Evolutionary conservation across 1,284 basidiomycete genomes (phyloP).

Genomic region (Sporisorium scitamineum): DNA sequence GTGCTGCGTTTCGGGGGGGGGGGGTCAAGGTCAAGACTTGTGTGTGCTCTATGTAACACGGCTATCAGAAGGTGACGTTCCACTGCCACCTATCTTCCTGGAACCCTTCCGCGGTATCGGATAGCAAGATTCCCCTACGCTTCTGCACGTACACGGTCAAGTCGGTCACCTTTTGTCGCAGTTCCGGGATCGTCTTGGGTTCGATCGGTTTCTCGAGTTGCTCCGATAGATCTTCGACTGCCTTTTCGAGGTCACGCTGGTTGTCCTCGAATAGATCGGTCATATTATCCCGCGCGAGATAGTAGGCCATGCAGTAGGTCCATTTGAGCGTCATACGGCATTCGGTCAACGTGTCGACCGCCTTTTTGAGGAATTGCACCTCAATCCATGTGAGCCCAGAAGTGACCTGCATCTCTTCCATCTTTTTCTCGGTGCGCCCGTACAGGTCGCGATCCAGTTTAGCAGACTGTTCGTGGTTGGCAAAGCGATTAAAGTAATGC

Average conservation of each 20-base stretch:
- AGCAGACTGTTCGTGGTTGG: constrained; percentile 97
- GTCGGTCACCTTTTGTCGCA: constrained; percentile 93
- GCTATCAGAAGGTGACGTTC: constrained; percentile 54
- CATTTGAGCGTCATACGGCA: constrained; percentile 97
- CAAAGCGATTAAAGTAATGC: constrained; percentile 75
- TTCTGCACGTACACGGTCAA: constrained; percentile 86
- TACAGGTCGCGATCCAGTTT: constrained; percentile 93
- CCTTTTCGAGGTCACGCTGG: constrained; percentile 93
- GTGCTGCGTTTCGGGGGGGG: neutral
- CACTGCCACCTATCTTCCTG: constrained; percentile 78
- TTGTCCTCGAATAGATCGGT: constrained; percentile 98
- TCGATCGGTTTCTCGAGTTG: constrained; percentile 91
- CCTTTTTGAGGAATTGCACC: constrained; percentile 98
- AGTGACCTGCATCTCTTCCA: constrained; percentile 97
- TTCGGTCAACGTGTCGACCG: constrained; percentile 83
- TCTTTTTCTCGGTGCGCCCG: constrained; percentile 97
- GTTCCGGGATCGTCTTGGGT: constrained; percentile 80
- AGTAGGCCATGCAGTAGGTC: constrained; percentile 99
- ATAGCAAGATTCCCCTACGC: constrained; percentile 91
- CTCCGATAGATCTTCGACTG: constrained; percentile 94
- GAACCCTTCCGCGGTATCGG: constrained; percentile 92
- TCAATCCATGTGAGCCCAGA: constrained; percentile 96
- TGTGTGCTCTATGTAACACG: too few species aligned
- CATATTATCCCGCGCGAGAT: constrained; percentile 84
- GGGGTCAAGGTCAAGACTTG: too few species aligned